Conservation (phyloP, 768 basidiomycete genomes). For the Suillus subluteus region DNA sequence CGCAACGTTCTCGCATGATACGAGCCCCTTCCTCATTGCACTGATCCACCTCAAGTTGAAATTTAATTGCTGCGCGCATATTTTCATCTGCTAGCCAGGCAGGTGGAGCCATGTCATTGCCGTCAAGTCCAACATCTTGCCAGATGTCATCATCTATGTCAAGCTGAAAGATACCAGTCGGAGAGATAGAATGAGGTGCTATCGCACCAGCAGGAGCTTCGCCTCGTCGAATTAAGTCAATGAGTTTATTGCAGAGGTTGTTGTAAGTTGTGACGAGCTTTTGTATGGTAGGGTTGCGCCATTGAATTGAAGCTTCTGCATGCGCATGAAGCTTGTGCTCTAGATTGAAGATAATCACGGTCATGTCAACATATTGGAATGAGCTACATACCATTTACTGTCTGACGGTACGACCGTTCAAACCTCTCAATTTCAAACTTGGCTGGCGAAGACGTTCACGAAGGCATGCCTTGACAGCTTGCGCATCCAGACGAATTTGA, state of each 20-base stretch:
- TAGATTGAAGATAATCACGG: background rate
- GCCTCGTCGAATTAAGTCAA: too few species aligned
- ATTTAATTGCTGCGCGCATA: background rate
- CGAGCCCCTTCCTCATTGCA: slow-evolving; percentile 30
- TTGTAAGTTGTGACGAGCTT: background rate
- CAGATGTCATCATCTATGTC: slow-evolving; percentile 43
- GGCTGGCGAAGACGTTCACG: background rate
- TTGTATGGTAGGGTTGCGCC: background rate
- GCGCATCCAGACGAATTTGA: too few species aligned
- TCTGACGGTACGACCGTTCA: background rate
- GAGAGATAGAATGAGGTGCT: too few species aligned
- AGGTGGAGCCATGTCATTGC: slow-evolving; percentile 11
- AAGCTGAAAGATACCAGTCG: too few species aligned
- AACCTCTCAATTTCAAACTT: background rate
- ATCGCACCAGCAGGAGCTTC: too few species aligned
- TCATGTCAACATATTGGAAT: too few species aligned
- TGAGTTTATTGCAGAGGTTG: background rate
- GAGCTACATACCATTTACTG: background rate
- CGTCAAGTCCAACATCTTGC: slow-evolving; percentile 35
- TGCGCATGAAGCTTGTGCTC: background rate
- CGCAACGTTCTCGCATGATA: slow-evolving; percentile 19
- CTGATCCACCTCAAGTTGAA: slow-evolving; percentile 22
- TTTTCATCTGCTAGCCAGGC: background rate
- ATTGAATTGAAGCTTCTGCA: background rate
- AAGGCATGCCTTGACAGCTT: background rate